A percentile compares a stretch with the other conserved stretches of the same genome.
Evolutionary conservation across 2,329 filamentous ascomycete genomes (phyloP).

Genomic region (Calonectria pseudoturangicola): DNA sequence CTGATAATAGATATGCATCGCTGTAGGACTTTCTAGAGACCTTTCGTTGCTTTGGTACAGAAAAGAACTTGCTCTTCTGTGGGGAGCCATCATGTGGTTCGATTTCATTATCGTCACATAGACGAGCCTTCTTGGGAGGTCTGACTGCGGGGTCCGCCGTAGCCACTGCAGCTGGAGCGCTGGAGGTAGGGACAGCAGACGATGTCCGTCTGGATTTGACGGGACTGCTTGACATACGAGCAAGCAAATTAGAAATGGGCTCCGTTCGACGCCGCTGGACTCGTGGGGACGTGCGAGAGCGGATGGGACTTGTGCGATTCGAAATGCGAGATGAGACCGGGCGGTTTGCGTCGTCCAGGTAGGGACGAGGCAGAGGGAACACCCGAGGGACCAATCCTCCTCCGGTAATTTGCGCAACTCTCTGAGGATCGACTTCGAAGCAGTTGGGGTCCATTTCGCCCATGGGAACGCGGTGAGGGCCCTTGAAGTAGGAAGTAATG

Average conservation of each 20-base stretch:
- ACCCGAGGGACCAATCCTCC: slow-evolving; percentile 72
- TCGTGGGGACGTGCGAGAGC: slow-evolving; percentile 61
- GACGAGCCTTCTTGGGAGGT: slow-evolving; percentile 74
- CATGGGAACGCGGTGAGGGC: slow-evolving; percentile 71
- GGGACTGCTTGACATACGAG: slow-evolving; percentile 50
- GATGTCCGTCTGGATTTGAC: slow-evolving; percentile 43
- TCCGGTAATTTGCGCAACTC: slow-evolving; percentile 68
- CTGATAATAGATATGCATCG: slow-evolving; percentile 70
- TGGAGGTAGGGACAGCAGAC: slow-evolving; percentile 40
- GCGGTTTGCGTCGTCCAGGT: slow-evolving; percentile 64
- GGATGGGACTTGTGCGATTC: slow-evolving; percentile 42
- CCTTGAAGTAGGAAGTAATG: slow-evolving; percentile 74
- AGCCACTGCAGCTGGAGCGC: slow-evolving; percentile 29
- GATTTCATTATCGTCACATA: slow-evolving; percentile 70
- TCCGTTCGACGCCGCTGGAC: slow-evolving; percentile 71
- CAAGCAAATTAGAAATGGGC: slow-evolving; percentile 68
- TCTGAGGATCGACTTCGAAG: slow-evolving; percentile 71
- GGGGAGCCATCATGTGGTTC: slow-evolving; percentile 58
- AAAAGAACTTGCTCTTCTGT: slow-evolving; percentile 74
- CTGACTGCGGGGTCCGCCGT: slow-evolving; percentile 56
- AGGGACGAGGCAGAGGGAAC: slow-evolving; percentile 75
- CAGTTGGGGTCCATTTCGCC: slow-evolving; percentile 79
- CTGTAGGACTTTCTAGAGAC: slow-evolving; percentile 57
- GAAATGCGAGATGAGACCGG: slow-evolving; percentile 41
- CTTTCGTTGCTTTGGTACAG: slow-evolving; percentile 55